Evolutionary conservation across 2,329 filamentous ascomycete species (phyloP).

Genomic region (Aspergillus felis): DNA sequence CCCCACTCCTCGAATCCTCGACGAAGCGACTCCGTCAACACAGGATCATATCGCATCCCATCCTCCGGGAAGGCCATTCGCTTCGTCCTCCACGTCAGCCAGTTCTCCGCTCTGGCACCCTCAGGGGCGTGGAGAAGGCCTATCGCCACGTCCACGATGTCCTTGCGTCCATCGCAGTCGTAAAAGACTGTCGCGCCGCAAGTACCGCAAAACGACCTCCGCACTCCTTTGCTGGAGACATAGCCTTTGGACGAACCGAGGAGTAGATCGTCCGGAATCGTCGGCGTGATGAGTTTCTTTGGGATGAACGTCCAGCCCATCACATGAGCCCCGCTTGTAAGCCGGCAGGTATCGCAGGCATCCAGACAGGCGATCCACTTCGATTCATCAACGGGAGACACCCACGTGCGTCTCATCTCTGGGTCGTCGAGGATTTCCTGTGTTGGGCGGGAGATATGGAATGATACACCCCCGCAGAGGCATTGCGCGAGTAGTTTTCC

Average conservation of each 20-base stretch:
- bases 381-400: constrained; percentile 10
- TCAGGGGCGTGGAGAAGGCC: constrained; percentile 38
- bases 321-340: constrained; percentile 38
- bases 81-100: constrained; percentile 41
- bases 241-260: constrained; percentile 41
- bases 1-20: constrained; percentile 21
- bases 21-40: constrained; percentile 14
- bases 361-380: constrained; percentile 27
- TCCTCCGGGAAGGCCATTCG: constrained; percentile 18
- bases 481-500: constrained; percentile 36
- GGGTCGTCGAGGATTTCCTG: constrained; percentile 26
- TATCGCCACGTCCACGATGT: constrained; percentile 41
- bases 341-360: constrained; percentile 38
- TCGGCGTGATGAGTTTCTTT: constrained; percentile 29
- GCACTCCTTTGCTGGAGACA: constrained; percentile 32
- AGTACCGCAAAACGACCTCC: constrained; percentile 42
- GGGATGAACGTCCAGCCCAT: constrained; percentile 43
- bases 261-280: constrained; percentile 9
- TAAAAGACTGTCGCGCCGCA: constrained; percentile 47
- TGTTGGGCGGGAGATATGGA: constrained; percentile 39
- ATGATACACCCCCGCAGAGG: constrained; percentile 43
- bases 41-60: constrained; percentile 19
- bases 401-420: constrained; percentile 9
- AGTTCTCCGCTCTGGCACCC: constrained; percentile 40
- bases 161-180: constrained; percentile 28